A percentile compares a stretch with the other conserved stretches of the same genome.
phyloP scores from a whole-genome alignment of 169 alveolate species.

The Theileria parva region DNA sequence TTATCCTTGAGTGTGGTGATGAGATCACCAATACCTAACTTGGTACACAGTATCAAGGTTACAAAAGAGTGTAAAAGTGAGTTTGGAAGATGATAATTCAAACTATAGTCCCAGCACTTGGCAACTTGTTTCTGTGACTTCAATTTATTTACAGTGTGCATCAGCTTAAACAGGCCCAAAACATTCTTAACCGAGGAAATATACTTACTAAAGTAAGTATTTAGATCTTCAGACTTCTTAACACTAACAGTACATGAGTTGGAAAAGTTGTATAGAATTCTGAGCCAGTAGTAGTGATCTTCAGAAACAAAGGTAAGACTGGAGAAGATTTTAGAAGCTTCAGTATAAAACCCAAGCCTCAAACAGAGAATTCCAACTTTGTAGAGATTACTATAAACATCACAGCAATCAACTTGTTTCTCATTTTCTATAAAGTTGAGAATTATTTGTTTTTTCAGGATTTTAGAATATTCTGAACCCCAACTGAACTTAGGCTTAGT shows the following conservation, averaged over 20 bases:
- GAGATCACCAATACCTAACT: constrained; percentile 22
- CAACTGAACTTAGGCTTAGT: constrained; percentile 13
- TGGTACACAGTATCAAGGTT: background rate
- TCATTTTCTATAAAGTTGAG: constrained; percentile 14
- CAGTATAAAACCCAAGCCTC: constrained; percentile 49
- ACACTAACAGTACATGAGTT: constrained; percentile 8
- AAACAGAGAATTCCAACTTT: constrained; percentile 33
- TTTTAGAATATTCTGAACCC: constrained; percentile 24
- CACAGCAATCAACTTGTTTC: background rate
- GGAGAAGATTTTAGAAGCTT: constrained; percentile 26
- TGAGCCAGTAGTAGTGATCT: constrained; percentile 41
- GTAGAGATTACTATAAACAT: background rate
- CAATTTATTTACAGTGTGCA: background rate
- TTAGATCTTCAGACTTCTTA: background rate
- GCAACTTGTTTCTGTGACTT: background rate
- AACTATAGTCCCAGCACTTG: constrained; percentile 11
- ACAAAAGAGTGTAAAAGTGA: constrained; percentile 15
- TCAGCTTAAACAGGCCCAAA: constrained; percentile 4
- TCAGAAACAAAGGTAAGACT: constrained; percentile 25
- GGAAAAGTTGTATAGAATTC: constrained; percentile 20
- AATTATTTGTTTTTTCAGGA: background rate
- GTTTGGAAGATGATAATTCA: constrained; percentile 4
- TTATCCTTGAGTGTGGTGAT: constrained; percentile 2
- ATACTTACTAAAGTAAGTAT: background rate
- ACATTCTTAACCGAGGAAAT: background rate